Percentiles rank a stretch among this genome's conserved stretches.
Evolutionary conservation across 495 filamentous ascomycete genomes (phyloP).

Genomic region (Penicillium desertorum): DNA sequence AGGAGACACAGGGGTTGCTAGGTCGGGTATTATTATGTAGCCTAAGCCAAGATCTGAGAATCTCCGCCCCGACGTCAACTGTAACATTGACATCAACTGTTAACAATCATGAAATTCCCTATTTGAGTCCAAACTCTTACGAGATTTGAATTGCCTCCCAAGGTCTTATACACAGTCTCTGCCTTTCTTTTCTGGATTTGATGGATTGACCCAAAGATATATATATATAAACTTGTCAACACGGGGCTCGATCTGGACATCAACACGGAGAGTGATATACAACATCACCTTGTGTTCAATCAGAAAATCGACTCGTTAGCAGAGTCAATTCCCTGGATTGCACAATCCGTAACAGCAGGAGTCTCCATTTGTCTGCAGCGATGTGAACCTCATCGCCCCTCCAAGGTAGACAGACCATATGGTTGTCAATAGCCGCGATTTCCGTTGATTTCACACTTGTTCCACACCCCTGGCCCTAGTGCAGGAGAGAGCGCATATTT

Average conservation of each 20-base stretch:
- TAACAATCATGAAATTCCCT: neutral
- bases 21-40: slow-evolving; percentile 3
- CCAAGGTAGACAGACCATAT: neutral
- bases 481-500: neutral
- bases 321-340: neutral
- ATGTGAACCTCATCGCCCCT: neutral
- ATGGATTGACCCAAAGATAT: neutral
- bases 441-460: neutral
- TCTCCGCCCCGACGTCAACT: neutral
- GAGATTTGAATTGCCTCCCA: neutral
- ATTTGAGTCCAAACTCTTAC: neutral
- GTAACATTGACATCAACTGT: neutral
- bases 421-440: neutral
- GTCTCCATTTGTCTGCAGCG: neutral
- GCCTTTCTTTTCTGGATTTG: neutral
- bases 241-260: neutral
- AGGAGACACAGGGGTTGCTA: slow-evolving; percentile 8
- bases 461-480: neutral
- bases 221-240: neutral
- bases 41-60: slow-evolving; percentile 5
- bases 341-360: neutral
- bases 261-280: neutral
- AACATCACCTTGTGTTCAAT: neutral
- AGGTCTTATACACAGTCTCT: neutral
- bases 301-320: neutral